Evolutionary conservation across 441 rosid genomes (phyloP), one percentile per base, ranked within the genome.

Genomic region (Pelargonium myrrhifolium): DNA sequence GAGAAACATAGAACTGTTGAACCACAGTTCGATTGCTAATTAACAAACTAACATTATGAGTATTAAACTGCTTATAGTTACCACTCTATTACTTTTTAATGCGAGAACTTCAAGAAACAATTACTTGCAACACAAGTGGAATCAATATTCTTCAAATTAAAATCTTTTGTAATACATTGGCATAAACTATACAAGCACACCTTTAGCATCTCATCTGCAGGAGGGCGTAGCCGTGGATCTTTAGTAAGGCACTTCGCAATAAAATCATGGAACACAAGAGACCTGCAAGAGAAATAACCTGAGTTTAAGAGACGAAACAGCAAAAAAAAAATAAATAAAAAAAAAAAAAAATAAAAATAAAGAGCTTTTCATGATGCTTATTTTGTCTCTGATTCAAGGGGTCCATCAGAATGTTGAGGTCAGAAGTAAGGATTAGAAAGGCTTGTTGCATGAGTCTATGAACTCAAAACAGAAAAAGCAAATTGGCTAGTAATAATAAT

Each of bases 201-300:
- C 93, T 92, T 94, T 66, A 92, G 82, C 97, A 94, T 89, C 83
- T 94, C 99, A 62, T 84, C 82, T 78, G 99, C 99, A 68, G 96
- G 82, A 59, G 98, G 99, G 55, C 99, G 98, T 75, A 79, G 72
- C 51, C 98, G 94, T 66, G 99, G 94, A 71, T 94, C 99, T 75
- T 94, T 94, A 65, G 99, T 92, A 26, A 94, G 93, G 84, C 92
- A 89, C 83, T 86, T 92, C 6, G 99, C 99, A 72, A 92, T 86
- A 81, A 94, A 94, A 85, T 94, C 99, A 88, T 94, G 99, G 67
- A 92, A 94, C 66, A 94, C 91, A 70, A 94, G 90, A 71, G 99
- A 92, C 99, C 97, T 94, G 80, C 75, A 75, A 69, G 39, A 65
- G 67, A 73, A 77, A 64, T 35, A 62, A 28, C 35, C 51, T 42